phyloP scores from a whole-genome alignment of 2,329 filamentous ascomycete species.

The Fusarium sp. region DNA sequence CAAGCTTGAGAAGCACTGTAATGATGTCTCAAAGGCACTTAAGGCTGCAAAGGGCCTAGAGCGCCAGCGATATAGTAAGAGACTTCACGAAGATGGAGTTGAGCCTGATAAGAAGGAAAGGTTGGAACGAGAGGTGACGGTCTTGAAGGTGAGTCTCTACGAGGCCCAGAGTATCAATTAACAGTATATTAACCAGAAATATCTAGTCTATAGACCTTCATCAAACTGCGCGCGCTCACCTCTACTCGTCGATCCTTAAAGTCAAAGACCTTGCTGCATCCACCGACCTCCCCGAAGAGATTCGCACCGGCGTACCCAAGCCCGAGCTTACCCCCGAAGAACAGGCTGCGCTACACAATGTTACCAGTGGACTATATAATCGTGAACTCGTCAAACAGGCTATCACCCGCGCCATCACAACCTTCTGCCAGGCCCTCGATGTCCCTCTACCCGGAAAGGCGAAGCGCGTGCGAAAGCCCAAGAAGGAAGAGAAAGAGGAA shows the following conservation, averaged over 20 bases:
- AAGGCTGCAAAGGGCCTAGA: conserved; percentile 81
- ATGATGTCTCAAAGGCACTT: conserved; percentile 71
- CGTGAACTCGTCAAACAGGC: conserved; percentile 60
- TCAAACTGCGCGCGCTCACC: conserved; percentile 64
- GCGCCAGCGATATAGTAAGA: conserved; percentile 76
- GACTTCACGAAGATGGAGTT: conserved; percentile 58
- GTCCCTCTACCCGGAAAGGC: conserved; percentile 57
- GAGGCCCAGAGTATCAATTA: not conserved
- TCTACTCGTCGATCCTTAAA: conserved; percentile 63
- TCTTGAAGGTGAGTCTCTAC: conserved; percentile 58
- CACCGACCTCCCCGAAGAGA: conserved; percentile 58
- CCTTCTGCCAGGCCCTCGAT: conserved; percentile 59
- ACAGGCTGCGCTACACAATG: conserved; percentile 62
- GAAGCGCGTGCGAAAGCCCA: conserved; percentile 46
- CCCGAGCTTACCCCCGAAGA: conserved; percentile 63
- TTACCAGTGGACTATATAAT: conserved; percentile 67
- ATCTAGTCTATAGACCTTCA: conserved; percentile 65
- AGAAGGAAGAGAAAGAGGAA: conserved; percentile 46
- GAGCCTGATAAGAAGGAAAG: conserved; percentile 62
- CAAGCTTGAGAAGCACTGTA: conserved; percentile 63
- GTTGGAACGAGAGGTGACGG: conserved; percentile 68
- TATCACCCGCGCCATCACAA: conserved; percentile 58
- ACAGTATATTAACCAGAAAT: not conserved
- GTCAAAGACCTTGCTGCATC: conserved; percentile 63
- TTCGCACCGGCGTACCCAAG: conserved; percentile 59